phyloP scores from a whole-genome alignment of 768 basidiomycete species.

The Lactarius hatsudake region DNA sequence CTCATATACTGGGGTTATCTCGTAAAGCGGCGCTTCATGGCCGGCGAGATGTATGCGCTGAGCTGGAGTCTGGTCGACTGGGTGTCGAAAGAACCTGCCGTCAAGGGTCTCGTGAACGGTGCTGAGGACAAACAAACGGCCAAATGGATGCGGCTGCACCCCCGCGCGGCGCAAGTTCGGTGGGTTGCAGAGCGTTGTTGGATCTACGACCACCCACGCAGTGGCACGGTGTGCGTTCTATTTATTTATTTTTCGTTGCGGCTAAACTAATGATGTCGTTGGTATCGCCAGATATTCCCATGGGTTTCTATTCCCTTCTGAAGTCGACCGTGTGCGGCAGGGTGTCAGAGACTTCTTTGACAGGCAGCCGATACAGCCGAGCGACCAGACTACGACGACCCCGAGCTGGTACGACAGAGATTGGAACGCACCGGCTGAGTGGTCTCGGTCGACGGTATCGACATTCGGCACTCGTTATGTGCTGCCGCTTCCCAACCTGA shows the following conservation, averaged over 20 bases:
- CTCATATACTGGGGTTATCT: slow-evolving; percentile 88
- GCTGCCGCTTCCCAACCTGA: slow-evolving; percentile 64
- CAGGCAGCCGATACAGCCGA: slow-evolving; percentile 33
- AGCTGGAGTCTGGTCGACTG: slow-evolving; percentile 87
- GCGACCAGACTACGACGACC: slow-evolving; percentile 29
- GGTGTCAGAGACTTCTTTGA: slow-evolving; percentile 54
- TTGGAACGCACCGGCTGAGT: slow-evolving; percentile 51
- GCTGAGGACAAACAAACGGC: slow-evolving; percentile 93
- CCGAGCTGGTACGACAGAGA: slow-evolving; percentile 24
- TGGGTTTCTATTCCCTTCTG: slow-evolving; percentile 92
- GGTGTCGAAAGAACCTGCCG: slow-evolving; percentile 69
- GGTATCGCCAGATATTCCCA: slow-evolving; percentile 72
- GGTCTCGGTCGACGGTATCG: slow-evolving; percentile 82
- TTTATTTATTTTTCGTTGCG: neutral
- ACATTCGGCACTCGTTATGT: slow-evolving; percentile 77
- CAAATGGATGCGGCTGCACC: slow-evolving; percentile 89
- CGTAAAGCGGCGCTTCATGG: slow-evolving; percentile 93
- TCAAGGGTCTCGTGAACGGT: slow-evolving; percentile 67
- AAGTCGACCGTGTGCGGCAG: slow-evolving; percentile 65
- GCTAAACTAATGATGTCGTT: neutral
- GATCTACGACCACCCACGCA: slow-evolving; percentile 97
- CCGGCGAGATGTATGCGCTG: slow-evolving; percentile 87
- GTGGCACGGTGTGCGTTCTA: slow-evolving; percentile 79
- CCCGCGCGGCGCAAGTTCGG: slow-evolving; percentile 69
- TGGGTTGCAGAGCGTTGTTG: slow-evolving; percentile 94